Percentiles rank a stretch among this genome's conserved stretches.
Conservation (phyloP, 495 filamentous ascomycete species). For the Astrocystis sublimbata region DNA sequence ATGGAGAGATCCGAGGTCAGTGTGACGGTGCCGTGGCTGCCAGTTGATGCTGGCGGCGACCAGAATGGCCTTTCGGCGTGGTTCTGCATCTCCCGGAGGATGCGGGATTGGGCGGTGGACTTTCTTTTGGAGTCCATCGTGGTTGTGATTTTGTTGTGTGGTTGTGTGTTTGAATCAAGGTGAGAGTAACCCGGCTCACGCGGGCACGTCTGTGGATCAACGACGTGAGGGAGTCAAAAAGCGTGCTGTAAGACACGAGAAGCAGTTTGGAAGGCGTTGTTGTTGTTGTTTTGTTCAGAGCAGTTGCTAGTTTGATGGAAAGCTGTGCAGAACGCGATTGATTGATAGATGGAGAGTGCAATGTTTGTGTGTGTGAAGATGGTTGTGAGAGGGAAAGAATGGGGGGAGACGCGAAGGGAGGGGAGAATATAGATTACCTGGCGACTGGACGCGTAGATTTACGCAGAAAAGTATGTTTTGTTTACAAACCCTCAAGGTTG, state of each 20-base stretch:
- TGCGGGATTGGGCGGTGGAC: slow-evolving; percentile 36
- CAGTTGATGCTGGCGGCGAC: slow-evolving; percentile 54
- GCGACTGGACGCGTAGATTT: too few relatives aligned
- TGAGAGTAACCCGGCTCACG: slow-evolving; percentile 10
- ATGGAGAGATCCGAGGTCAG: slow-evolving; percentile 50
- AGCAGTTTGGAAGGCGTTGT: slow-evolving; percentile 10
- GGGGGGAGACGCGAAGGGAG: too few relatives aligned
- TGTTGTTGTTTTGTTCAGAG: background rate
- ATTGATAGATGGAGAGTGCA: background rate
- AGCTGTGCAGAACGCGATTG: slow-evolving; percentile 3
- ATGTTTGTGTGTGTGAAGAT: background rate
- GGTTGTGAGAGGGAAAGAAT: slow-evolving; percentile 7
- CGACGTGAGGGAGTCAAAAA: background rate
- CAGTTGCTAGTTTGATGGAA: slow-evolving; percentile 15
- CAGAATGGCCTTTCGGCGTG: slow-evolving; percentile 48
- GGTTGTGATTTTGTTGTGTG: too few relatives aligned
- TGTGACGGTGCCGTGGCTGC: slow-evolving; percentile 53
- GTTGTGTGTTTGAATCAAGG: slow-evolving; percentile 14
- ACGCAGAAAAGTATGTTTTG: too few relatives aligned
- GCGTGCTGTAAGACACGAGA: slow-evolving; percentile 1
- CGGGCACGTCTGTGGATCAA: slow-evolving; percentile 8
- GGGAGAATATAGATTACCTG: background rate
- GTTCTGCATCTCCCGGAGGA: slow-evolving; percentile 41
- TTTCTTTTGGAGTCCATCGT: slow-evolving; percentile 34
- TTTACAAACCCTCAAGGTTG: too few relatives aligned